Percentiles rank a stretch among this genome's conserved stretches.
These are phyloP conservation scores for Umbelopsis vinacea DNA, from an alignment of 192 early-diverging fungal genomes.

Conservation along the genomic window DNA sequence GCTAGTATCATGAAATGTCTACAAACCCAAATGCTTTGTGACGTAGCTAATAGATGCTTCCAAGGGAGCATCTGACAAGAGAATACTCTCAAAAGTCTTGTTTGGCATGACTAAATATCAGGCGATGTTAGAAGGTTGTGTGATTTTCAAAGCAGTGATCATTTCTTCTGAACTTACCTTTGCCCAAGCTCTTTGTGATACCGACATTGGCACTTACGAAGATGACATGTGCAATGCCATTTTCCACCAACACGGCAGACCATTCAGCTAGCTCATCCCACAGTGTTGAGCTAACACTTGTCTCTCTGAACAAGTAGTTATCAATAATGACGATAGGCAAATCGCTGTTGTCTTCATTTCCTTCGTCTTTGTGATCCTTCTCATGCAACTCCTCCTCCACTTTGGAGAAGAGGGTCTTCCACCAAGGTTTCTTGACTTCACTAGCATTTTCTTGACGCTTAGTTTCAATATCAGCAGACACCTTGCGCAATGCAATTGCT, in stretches of 20 bases:
- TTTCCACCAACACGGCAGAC: conserved; percentile 81
- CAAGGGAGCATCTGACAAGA: conserved; percentile 71
- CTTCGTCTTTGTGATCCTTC: conserved; percentile 33
- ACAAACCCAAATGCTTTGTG: conserved; percentile 45
- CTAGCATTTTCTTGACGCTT: neutral
- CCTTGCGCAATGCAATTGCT: conserved; percentile 71
- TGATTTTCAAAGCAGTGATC: neutral
- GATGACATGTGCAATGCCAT: conserved; percentile 88
- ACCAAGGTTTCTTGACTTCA: neutral
- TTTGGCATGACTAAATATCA: conserved; percentile 60
- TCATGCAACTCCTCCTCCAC: conserved; percentile 24
- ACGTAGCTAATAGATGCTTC: conserved; percentile 69
- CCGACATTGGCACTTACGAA: conserved; percentile 80
- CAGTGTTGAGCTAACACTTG: conserved; percentile 59
- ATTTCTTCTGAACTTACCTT: conserved; percentile 49
- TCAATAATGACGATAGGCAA: conserved; percentile 93
- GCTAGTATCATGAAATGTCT: neutral
- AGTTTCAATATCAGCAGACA: conserved; percentile 41
- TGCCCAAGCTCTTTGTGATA: conserved; percentile 68
- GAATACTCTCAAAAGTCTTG: conserved; percentile 68
- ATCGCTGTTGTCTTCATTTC: conserved; percentile 41
- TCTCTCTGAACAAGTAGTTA: conserved; percentile 79
- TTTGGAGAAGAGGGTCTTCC: neutral
- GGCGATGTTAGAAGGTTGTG: neutral
- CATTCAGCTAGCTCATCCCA: conserved; percentile 83